Percentiles rank a stretch among this genome's conserved stretches.
Evolutionary conservation across 441 rosid genomes (phyloP).

Genomic region (Caryocar brasiliense): DNA sequence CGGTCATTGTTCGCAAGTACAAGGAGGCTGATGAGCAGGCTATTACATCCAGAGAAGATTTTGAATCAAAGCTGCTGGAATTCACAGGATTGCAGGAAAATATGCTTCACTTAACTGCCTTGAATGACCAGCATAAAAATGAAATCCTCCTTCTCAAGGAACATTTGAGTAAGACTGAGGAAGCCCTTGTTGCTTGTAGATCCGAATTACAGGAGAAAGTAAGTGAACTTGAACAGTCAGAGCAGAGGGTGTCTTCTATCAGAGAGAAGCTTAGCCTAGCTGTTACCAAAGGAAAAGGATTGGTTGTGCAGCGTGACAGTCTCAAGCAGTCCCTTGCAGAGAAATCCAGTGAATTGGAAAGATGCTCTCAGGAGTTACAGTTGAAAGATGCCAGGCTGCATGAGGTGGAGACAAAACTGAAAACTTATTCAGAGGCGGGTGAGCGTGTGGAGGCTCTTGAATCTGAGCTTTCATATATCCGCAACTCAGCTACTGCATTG

Average conservation of each 20-base stretch:
- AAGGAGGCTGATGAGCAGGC: constrained; percentile 28
- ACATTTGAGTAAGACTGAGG: constrained; percentile 48
- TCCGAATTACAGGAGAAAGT: constrained; percentile 57
- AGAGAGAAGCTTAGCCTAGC: constrained; percentile 98
- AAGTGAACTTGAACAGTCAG: constrained; percentile 77
- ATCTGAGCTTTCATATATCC: constrained; percentile 97
- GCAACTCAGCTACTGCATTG: constrained; percentile 92
- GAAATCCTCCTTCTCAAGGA: constrained; percentile 54
- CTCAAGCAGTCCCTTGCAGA: constrained; percentile 73
- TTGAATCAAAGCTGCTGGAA: constrained; percentile 42
- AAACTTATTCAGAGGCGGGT: constrained; percentile 81
- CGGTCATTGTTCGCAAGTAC: constrained; percentile 40
- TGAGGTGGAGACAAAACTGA: constrained; percentile 72
- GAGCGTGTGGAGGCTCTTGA: constrained; percentile 96
- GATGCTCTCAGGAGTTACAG: constrained; percentile 69
- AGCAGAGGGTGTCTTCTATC: constrained; percentile 72
- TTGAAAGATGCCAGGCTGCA: constrained; percentile 63
- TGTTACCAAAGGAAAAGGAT: constrained; percentile 94
- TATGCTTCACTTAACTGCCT: constrained; percentile 29
- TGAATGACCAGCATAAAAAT: constrained; percentile 56
- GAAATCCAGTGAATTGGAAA: constrained; percentile 73
- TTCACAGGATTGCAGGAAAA: constrained; percentile 46
- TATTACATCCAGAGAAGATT: constrained; percentile 32
- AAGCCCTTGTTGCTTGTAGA: constrained; percentile 36
- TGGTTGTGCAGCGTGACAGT: constrained; percentile 81